phyloP scores from a whole-genome alignment of 2,329 filamentous ascomycete genomes.

The Neophaeococcomyces mojaviensis region DNA sequence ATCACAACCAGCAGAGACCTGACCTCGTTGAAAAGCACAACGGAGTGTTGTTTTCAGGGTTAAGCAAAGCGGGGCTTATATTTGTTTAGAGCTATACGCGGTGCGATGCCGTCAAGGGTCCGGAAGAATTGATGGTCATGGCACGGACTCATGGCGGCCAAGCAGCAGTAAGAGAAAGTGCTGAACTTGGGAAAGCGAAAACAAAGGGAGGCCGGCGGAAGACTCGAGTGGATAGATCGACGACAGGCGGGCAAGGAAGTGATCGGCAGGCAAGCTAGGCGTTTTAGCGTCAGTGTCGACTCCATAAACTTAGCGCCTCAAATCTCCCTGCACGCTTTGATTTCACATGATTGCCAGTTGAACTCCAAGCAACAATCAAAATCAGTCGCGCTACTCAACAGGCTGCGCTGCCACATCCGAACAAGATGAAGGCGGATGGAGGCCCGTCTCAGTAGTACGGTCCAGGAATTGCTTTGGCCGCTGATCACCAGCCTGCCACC shows the following conservation, averaged over 20 bases:
- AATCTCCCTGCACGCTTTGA: slow-evolving; percentile 2
- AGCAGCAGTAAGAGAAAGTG: neutral
- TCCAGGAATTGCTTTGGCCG: slow-evolving; percentile 1
- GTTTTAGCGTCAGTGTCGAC: neutral
- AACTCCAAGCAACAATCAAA: slow-evolving; percentile 6
- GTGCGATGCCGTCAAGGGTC: neutral
- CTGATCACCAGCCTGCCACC: slow-evolving; percentile 7
- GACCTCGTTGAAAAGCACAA: too few relatives aligned
- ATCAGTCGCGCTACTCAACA: slow-evolving; percentile 1
- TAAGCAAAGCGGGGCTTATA: neutral
- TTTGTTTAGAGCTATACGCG: neutral
- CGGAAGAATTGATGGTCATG: neutral
- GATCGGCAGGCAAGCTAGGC: neutral
- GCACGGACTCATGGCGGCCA: slow-evolving; percentile 1
- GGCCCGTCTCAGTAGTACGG: neutral
- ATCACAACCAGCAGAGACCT: too few relatives aligned
- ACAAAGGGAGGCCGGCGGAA: neutral
- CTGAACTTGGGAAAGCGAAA: neutral
- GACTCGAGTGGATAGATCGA: slow-evolving; percentile 1
- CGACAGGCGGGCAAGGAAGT: neutral
- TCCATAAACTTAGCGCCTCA: slow-evolving; percentile 1
- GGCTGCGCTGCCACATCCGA: slow-evolving; percentile 2
- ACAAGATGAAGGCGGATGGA: neutral
- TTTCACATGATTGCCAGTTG: neutral
- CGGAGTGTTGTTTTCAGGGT: neutral